These are phyloP conservation scores for Phaeoacremonium minimum DNA, from an alignment of 2,329 filamentous ascomycete species.

Conservation along the genomic window DNA sequence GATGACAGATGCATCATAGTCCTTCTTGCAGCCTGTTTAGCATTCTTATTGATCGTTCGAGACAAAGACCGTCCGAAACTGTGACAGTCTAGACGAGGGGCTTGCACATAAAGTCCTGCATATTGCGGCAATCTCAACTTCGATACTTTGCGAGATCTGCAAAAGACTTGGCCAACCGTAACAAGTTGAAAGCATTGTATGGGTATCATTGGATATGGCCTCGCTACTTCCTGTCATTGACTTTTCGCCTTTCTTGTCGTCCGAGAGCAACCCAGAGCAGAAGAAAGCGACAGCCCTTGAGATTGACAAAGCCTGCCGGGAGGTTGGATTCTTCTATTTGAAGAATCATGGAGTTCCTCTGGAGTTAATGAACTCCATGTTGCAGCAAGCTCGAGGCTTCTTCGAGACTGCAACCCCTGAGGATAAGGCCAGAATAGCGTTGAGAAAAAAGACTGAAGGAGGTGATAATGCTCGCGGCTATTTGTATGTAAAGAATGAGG, in stretches of 20 bases:
- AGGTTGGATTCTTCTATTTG: background rate
- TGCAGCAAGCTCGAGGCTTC: background rate
- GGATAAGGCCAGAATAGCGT: background rate
- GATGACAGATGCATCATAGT: no score
- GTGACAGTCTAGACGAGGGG: no score
- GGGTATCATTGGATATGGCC: no score
- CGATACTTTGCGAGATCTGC: no score
- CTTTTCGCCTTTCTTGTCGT: background rate
- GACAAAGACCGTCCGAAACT: no score
- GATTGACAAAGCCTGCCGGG: background rate
- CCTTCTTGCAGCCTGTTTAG: no score
- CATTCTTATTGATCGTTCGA: no score
- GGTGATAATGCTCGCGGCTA: background rate
- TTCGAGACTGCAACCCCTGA: background rate
- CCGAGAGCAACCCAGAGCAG: background rate
- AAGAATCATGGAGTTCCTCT: background rate
- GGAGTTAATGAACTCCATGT: background rate
- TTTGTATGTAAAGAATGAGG: background rate
- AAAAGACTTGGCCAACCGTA: no score
- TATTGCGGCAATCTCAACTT: no score
- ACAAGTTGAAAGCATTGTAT: no score
- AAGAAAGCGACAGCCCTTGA: background rate
- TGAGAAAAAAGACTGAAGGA: background rate
- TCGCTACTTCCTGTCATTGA: background rate
- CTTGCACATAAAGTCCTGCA: no score